A percentile compares a stretch with the other conserved stretches of the same genome.
Evolutionary conservation across 2,329 filamentous ascomycete species (phyloP).

Genomic region (Zymoseptoria ardabiliae): DNA sequence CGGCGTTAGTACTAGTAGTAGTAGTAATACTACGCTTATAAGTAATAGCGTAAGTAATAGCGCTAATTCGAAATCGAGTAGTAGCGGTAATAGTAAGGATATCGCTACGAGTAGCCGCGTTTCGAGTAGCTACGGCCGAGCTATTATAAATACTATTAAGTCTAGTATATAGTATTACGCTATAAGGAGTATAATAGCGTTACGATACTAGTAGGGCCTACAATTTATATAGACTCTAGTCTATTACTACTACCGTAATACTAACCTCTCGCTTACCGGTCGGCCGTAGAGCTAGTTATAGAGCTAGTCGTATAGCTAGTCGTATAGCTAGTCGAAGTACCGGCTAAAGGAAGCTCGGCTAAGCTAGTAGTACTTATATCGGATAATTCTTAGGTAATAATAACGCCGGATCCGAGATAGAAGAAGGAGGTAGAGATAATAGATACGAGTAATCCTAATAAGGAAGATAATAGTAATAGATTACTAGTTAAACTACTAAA

Average conservation of each 20-base stretch:
- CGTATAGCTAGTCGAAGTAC: background rate
- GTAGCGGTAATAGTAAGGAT: background rate
- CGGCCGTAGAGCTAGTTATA: background rate
- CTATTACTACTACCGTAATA: background rate
- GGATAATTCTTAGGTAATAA: background rate
- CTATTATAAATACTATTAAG: background rate
- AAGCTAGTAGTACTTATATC: background rate
- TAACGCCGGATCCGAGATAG: background rate
- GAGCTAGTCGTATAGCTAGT: background rate
- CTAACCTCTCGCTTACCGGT: background rate
- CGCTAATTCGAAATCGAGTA: no score
- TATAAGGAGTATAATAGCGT: background rate
- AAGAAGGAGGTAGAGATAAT: background rate
- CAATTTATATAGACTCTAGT: background rate
- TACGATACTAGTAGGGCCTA: background rate
- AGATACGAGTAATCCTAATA: no score
- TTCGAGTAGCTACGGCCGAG: background rate
- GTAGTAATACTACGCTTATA: background rate
- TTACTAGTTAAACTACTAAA: background rate
- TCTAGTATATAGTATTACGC: background rate
- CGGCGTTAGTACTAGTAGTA: background rate
- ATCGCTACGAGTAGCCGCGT: background rate
- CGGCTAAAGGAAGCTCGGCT: background rate
- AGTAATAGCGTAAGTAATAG: background rate
- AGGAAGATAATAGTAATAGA: background rate